Evolutionary conservation across 2,329 filamentous ascomycete species (phyloP), one percentile per base, ranked within the genome.

Genomic region (Pseudogymnoascus sp.): DNA sequence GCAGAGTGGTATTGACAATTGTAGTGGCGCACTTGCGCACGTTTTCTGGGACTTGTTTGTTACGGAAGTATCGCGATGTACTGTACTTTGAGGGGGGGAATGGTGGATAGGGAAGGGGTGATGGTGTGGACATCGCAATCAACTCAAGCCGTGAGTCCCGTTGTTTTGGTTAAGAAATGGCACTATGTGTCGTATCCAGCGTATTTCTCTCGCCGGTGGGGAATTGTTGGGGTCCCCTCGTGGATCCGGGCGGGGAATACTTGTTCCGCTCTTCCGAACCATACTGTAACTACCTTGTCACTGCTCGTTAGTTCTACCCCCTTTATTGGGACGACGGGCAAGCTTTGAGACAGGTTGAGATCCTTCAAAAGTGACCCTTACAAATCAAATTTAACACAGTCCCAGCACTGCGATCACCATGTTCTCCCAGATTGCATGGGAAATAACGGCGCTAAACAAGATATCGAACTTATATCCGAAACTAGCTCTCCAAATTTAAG

Each of bases 101-200:
- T 47, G 41, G n/a, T 29, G 24, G 13, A 17, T 17, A 17, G 24
- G 17, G 24, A 11, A 15, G 13, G 41, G 41, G 11, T 3, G 41
- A 9, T 17, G 17, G 13, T 11, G 26, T 29, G 41, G 41, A 29
- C 41, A 47, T 47, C 41, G 21, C 41, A 50, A 50, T 31, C 41
- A 29, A 31, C 15, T 31, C 24, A 29, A 4, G 24, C 24, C 24
- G 41, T 15, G 41, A 50, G 24, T 50, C 41, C 41, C 41, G 41
- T 50, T 50, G 24, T 50, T 50, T 50, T 50, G 41, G 41, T 50
- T 50, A 50, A 50, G 41, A 50, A 50, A 50, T 24, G 13, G 41
- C 41, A 50, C 41, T 31, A 29, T 15, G 41, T 50, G 11, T 50
- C 24, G 24, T 31, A 50, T 50, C 41, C 5, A 50, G 24, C 41